Evolutionary conservation across 257 asterid genomes (phyloP).

Genomic region (Salvia hispanica): DNA sequence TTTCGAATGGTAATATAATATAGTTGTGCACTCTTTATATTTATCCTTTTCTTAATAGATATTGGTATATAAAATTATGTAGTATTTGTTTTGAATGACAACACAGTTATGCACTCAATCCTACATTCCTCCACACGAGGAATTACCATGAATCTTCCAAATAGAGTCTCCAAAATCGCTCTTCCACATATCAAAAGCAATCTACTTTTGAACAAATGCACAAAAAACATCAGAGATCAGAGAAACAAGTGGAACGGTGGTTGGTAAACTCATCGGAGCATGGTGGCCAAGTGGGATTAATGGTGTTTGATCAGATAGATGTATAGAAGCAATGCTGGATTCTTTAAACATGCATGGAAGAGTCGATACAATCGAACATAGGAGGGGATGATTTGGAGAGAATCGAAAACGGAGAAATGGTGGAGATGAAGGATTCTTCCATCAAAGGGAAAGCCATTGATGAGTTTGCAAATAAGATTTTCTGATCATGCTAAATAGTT

Average conservation of each 20-base stretch:
- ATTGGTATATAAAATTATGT: too few species aligned
- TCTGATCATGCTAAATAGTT: slow-evolving; percentile 21
- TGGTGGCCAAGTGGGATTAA: slow-evolving; percentile 62
- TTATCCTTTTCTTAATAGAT: too few species aligned
- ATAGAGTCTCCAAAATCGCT: slow-evolving; percentile 17
- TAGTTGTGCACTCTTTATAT: too few species aligned
- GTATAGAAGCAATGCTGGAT: slow-evolving; percentile 69
- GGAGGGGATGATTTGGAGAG: slow-evolving; percentile 36
- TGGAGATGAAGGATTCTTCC: slow-evolving; percentile 47
- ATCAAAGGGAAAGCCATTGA: slow-evolving; percentile 21
- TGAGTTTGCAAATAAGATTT: slow-evolving; percentile 66
- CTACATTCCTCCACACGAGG: background rate
- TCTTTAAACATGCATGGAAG: slow-evolving; percentile 54
- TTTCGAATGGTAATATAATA: too few species aligned
- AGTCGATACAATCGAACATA: slow-evolving; percentile 47
- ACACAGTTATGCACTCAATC: background rate
- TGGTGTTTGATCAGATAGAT: slow-evolving; percentile 65
- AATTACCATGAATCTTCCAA: slow-evolving; percentile 21
- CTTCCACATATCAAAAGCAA: slow-evolving; percentile 5
- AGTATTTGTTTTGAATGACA: too few species aligned
- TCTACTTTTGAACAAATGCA: background rate
- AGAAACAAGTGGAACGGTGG: slow-evolving; percentile 56
- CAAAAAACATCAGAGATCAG: slow-evolving; percentile 52
- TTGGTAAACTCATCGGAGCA: slow-evolving; percentile 9
- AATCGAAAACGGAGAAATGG: slow-evolving; percentile 56